Evolutionary conservation across 1,139 yeast species (phyloP), one percentile per base, ranked within the genome.

Genomic region (Kodamaea sp.): DNA sequence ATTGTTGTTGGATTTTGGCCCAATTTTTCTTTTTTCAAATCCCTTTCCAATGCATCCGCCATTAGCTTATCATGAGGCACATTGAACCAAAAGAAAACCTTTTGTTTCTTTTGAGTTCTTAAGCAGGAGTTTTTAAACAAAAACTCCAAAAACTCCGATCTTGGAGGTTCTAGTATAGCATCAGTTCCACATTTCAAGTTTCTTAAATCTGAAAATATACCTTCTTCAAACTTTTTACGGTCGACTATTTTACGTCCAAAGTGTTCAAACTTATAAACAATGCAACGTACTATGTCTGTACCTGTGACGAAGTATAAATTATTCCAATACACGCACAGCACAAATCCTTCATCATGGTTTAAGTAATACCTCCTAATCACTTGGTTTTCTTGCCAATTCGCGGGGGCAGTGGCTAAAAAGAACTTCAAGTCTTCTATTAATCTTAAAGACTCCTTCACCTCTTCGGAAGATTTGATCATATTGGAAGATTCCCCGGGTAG

Each of bases 51-150:
- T 1, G 97, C 97, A 62, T 92, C 98, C 3, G 92, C 81, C 75
- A 92, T 90, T 37, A 92, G 66, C 55, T 86, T 82, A 58, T 92
- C 97, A 63, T 92, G 97, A 32, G 94, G 92, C 6, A 92, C 97
- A 55, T 90, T 84, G 60, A 86, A 90, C 98, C 98, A 92, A 60
- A 84, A 89, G 58, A 92, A 92, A 30, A 92, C 97, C 59, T 92
- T 92, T 59, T 92, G 98, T 58, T 92, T 92, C 71, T 92, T 92
- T 56, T 92, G 97, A 1, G 98, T 92, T 51, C 96, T 75, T 22
- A 92, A 72, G 59, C 98, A 90, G 47, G 84, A 80, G 57, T 92
- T 88, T 54, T 84, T 85, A 62, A 84, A 88, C 33, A 92, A 67
- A 52, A 90, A 89, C 48, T 85, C 88, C 44, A 92, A 71, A 57